phyloP scores from a whole-genome alignment of 192 early-diverging fungal species.

The Coemansia sp. region DNA sequence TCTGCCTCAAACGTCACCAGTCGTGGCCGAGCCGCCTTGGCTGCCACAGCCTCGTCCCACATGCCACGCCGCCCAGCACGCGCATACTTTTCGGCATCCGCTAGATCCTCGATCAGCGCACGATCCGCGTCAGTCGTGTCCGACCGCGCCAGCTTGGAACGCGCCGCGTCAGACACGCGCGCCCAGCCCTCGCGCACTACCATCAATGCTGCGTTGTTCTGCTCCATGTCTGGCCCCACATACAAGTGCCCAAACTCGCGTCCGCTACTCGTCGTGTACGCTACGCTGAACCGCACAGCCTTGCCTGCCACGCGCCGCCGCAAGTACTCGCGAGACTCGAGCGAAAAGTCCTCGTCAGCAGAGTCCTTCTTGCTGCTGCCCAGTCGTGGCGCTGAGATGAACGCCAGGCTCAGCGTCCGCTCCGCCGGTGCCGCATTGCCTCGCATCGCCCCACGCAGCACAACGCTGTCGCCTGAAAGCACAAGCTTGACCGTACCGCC shows the following conservation, averaged over 20 bases:
- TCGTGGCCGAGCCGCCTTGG: conserved; percentile 43
- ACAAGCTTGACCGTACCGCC: conserved; percentile 84
- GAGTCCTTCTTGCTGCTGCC: conserved; percentile 70
- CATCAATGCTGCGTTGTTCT: conserved; percentile 69
- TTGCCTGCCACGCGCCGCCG: conserved; percentile 85
- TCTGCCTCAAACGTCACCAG: conserved; percentile 62
- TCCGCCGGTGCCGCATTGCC: conserved; percentile 82
- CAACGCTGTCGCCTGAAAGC: conserved; percentile 88
- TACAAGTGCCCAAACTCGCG: conserved; percentile 67
- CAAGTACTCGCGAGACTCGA: conserved; percentile 85
- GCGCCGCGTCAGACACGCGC: conserved; percentile 66
- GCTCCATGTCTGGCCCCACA: conserved; percentile 50
- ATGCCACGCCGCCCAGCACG: conserved; percentile 68
- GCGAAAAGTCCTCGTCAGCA: conserved; percentile 85
- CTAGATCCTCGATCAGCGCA: conserved; percentile 45
- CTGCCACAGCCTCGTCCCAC: conserved; percentile 58
- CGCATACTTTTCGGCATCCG: conserved; percentile 71
- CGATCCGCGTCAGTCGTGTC: conserved; percentile 37
- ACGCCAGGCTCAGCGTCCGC: conserved; percentile 75
- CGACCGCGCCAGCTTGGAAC: conserved; percentile 32
- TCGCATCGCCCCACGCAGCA: conserved; percentile 77
- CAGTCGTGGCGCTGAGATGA: conserved; percentile 80
- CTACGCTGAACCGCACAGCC: conserved; percentile 74
- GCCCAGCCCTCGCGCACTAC: conserved; percentile 82
- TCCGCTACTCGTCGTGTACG: conserved; percentile 47